A percentile compares a stretch with the other conserved stretches of the same genome.
Evolutionary conservation across 768 basidiomycete species (phyloP).

Genomic region (Ephemerocybe angulata): DNA sequence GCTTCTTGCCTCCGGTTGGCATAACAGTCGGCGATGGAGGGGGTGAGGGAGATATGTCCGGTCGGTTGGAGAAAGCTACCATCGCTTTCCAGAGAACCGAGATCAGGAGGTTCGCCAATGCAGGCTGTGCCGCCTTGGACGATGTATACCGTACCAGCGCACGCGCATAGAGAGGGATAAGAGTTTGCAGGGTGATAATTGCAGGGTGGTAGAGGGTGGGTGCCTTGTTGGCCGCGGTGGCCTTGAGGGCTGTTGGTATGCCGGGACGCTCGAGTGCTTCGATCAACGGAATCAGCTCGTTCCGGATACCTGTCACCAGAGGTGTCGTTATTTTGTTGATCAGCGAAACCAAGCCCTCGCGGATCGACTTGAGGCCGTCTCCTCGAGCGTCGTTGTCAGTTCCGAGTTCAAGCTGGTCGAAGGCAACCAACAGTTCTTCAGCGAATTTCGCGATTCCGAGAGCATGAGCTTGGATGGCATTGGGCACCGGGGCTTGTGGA

Average conservation of each 20-base stretch:
- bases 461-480: slow-evolving; percentile 69
- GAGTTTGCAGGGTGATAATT: slow-evolving; percentile 50
- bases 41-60: slow-evolving; percentile 34
- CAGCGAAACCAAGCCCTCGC: slow-evolving; percentile 68
- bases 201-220: slow-evolving; percentile 50
- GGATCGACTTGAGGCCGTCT: slow-evolving; percentile 64
- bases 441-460: slow-evolving; percentile 66
- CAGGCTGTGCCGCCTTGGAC: slow-evolving; percentile 51
- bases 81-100: slow-evolving; percentile 71
- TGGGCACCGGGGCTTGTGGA: slow-evolving; percentile 48
- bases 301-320: slow-evolving; percentile 56
- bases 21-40: slow-evolving; percentile 30
- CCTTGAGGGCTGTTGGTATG: slow-evolving; percentile 25
- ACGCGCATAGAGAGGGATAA: slow-evolving; percentile 61
- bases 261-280: slow-evolving; percentile 56
- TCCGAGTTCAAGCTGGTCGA: slow-evolving; percentile 64
- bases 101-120: slow-evolving; percentile 69
- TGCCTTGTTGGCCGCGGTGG: slow-evolving; percentile 27
- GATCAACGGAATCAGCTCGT: slow-evolving; percentile 57
- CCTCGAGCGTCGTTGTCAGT: slow-evolving; percentile 56
- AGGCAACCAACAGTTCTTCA: slow-evolving; percentile 67
- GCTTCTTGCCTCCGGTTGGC: slow-evolving; percentile 32
- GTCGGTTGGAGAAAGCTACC: slow-evolving; percentile 67
- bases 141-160: slow-evolving; percentile 55
- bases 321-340: slow-evolving; percentile 66